phyloP scores from a whole-genome alignment of 768 basidiomycete genomes.

The Saitozyma sp. region DNA sequence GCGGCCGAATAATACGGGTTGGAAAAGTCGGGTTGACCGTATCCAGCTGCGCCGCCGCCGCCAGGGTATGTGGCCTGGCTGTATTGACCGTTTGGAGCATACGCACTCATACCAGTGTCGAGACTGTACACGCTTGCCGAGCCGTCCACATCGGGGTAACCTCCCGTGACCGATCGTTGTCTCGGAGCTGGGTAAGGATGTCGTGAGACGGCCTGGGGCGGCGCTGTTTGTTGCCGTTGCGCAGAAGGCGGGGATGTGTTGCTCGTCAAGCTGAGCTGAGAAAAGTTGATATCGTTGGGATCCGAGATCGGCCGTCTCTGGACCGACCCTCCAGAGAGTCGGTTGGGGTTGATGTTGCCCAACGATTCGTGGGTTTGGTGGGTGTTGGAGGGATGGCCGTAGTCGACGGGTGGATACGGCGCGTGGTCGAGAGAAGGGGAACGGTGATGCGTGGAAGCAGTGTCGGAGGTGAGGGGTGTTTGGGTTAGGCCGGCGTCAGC shows the following conservation, averaged over 20 bases:
- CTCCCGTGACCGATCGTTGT: conserved; percentile 17
- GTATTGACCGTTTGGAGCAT: conserved; percentile 19
- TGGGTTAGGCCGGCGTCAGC: too few species aligned
- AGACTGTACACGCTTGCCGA: conserved; percentile 47
- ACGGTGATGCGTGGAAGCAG: neutral
- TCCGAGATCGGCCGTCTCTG: conserved; percentile 36
- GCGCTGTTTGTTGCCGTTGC: conserved; percentile 18
- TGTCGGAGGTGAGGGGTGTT: too few species aligned
- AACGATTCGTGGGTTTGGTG: neutral
- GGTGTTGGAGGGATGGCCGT: conserved; percentile 26
- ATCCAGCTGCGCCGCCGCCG: conserved; percentile 11
- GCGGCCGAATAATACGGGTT: conserved; percentile 53
- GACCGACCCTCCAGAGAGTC: conserved; percentile 25
- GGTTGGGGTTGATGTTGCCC: conserved; percentile 9
- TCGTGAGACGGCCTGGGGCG: conserved; percentile 8
- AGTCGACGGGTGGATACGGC: conserved; percentile 47
- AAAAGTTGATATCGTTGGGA: conserved; percentile 41
- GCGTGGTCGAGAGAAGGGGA: conserved; percentile 31
- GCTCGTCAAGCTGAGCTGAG: conserved; percentile 19
- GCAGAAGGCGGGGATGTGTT: conserved; percentile 22
- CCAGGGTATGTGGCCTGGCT: conserved; percentile 19
- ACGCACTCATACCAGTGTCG: conserved; percentile 50
- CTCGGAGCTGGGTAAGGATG: conserved; percentile 4
- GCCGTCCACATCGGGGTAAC: conserved; percentile 17
- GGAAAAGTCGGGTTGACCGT: conserved; percentile 37